Base-by-base conservation (phyloP, 2,329 filamentous ascomycete genomes). In the Onygena corvina region DNA sequence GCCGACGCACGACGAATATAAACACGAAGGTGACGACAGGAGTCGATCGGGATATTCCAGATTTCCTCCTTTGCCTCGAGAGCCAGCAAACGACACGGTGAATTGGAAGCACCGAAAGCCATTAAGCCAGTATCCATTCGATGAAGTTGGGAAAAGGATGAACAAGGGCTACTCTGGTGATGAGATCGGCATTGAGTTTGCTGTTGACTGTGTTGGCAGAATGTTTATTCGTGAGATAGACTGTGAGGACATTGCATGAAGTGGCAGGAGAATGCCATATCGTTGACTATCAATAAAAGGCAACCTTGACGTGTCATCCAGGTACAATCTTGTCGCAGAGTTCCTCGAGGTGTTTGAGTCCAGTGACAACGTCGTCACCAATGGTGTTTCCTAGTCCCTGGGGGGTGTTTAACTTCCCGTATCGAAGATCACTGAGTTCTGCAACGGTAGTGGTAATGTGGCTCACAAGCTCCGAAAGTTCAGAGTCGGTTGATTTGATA, bases 341-440 rank as follows among this genome's bases (percentile, higher is more conserved):
- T 53, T 78, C 72, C 61, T 84, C 78, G 29, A 87, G 70, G 53
- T 75, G 73, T 53, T 72, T 69, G 30, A 92, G 68, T 4, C 81
- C 81, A 42, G 81, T 76, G 14, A 87, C 68, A 25, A 86, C 76
- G 56, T 88, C 81, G 42, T 79, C 74, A 21, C 72, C 73, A 27
- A 89, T 67, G 52, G 79, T 73, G 18, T 73, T 64, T 54, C 84
- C 83, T 30, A 77, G 74, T 8, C 65, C 68, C 18, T 65, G 62
- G 20, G 69, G 62, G 20, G 67, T 68, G 33, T 67, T 65, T 51
- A 92, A 76, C 49, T 80, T 81, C 31, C 88, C 87, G 59, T 92
- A 90, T 40, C 85, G 80, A 49, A 94, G 72, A 65, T 93, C 86
- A 64, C 86, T 93, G 62, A 94, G 69, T 44, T 77, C 79, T 27